Evolutionary conservation across 352 stramenopile genomes (phyloP).

Genomic region (Phytophthora aleatoria): DNA sequence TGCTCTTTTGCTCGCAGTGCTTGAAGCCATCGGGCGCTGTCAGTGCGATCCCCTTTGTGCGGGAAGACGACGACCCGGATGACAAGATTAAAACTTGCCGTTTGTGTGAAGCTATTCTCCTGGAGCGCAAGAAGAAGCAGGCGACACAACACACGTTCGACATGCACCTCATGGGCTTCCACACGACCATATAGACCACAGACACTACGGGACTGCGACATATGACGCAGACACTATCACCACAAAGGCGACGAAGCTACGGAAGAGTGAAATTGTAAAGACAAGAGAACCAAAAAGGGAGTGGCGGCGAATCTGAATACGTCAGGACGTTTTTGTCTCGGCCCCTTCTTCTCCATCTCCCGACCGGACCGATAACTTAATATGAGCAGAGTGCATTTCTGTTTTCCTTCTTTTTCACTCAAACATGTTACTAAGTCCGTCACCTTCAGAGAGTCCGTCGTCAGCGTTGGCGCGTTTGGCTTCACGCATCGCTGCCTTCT

Average conservation of each 20-base stretch:
- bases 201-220: slow-evolving; percentile 19
- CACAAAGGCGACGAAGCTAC: slow-evolving; percentile 29
- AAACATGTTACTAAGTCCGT: slow-evolving; percentile 59
- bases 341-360: slow-evolving; percentile 30
- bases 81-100: slow-evolving; percentile 66
- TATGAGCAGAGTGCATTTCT: slow-evolving; percentile 36
- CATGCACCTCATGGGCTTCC: slow-evolving; percentile 61
- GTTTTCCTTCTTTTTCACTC: slow-evolving; percentile 26
- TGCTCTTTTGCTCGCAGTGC: slow-evolving; percentile 76
- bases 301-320: slow-evolving; percentile 16
- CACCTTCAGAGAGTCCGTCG: slow-evolving; percentile 43
- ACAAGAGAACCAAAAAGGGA: slow-evolving; percentile 31
- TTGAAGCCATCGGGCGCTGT: slow-evolving; percentile 56
- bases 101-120: slow-evolving; percentile 62
- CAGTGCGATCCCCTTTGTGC: slow-evolving; percentile 58
- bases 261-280: slow-evolving; percentile 30
- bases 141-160: slow-evolving; percentile 58
- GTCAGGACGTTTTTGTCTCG: slow-evolving; percentile 23
- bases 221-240: slow-evolving; percentile 25
- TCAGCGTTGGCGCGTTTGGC: slow-evolving; percentile 47
- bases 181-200: slow-evolving; percentile 31
- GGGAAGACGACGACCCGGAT: slow-evolving; percentile 54
- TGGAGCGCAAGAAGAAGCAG: slow-evolving; percentile 62
- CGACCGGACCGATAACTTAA: slow-evolving; percentile 40
- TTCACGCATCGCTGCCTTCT: slow-evolving; percentile 55